Evolutionary conservation across 331 rosid species (phyloP).

Genomic region (Stylosanthes scabra): DNA sequence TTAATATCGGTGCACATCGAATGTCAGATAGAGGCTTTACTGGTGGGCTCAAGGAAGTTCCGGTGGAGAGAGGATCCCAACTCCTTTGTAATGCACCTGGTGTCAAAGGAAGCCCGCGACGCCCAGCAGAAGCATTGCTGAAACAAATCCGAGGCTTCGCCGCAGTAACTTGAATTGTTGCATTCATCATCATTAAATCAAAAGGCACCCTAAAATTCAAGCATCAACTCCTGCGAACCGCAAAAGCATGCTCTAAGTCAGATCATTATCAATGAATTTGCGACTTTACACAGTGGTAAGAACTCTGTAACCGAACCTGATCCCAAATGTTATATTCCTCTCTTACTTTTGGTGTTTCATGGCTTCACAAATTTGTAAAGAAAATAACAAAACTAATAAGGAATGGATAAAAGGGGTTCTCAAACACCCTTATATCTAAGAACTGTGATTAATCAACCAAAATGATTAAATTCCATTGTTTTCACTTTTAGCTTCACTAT

Average conservation of each 20-base stretch:
- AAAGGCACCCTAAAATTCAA: slow-evolving; percentile 23
- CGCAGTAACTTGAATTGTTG: slow-evolving; percentile 34
- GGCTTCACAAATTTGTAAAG: too few relatives aligned
- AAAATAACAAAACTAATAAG: too few relatives aligned
- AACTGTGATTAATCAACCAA: too few relatives aligned
- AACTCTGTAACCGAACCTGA: too few relatives aligned
- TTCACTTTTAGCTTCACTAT: too few relatives aligned
- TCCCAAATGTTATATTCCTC: too few relatives aligned
- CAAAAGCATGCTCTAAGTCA: slow-evolving; percentile 25
- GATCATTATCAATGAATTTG: neutral
- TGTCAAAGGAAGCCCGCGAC: slow-evolving; percentile 13
- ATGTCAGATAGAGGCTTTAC: slow-evolving; percentile 28
- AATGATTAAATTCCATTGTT: too few relatives aligned
- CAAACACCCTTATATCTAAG: too few relatives aligned
- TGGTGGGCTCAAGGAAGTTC: slow-evolving; percentile 24
- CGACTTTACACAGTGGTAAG: too few relatives aligned
- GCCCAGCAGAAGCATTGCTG: slow-evolving; percentile 18
- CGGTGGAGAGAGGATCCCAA: slow-evolving; percentile 22
- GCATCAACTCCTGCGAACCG: slow-evolving; percentile 34
- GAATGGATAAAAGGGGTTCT: too few relatives aligned
- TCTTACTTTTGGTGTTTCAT: too few relatives aligned
- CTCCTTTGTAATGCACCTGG: slow-evolving; percentile 3
- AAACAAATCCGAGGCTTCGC: slow-evolving; percentile 20
- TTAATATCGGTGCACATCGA: slow-evolving; percentile 34
- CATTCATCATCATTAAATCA: slow-evolving; percentile 41